Evolutionary conservation across 257 asterid genomes (phyloP), one percentile per base, ranked within the genome.

Genomic region (Solanum arcanum): DNA sequence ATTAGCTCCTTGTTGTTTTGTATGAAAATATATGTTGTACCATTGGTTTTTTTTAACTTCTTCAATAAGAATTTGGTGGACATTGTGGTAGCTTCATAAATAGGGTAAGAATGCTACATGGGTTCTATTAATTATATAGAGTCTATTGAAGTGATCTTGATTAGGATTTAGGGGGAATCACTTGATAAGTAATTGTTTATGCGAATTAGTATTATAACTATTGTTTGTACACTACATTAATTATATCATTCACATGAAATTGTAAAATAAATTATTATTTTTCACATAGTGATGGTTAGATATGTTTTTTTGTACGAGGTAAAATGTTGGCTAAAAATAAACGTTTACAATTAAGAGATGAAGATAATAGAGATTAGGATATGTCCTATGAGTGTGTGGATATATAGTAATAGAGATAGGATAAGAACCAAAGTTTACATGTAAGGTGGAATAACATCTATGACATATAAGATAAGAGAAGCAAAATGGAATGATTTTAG

Each of bases 301-400:
- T 62, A n/a, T 62, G 15, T 12, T 62, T 62, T 62, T 4, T n/a
- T n/a, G 1, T n/a, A n/a, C 0, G 8, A 15, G 3, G 0, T n/a
- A 62, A 6, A 62, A 62, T 3, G 3, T 62, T 62, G 29, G 29
- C 14, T 3, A 23, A 56, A 20, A 20, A 59, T 20, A 5, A 62
- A 62, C 1, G 0, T n/a, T 62, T n/a, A n/a, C 0, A 11, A 11
- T 62, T 6, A 23, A n/a, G 7, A 10, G 10, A 60, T 60, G 1
- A 12, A 60, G 8, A 23, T 10, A 62, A n/a, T 5, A n/a, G 12
- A n/a, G 2, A 62, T 62, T 10, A 11, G 1, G 31, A n/a, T n/a
- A 7, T 11, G 39, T n/a, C 0, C 0, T 0, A n/a, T 62, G 3
- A 2, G 5, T 62, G 3, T 62, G 8, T 62, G 7, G 2, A 5